A percentile compares a stretch with the other conserved stretches of the same genome.
These are phyloP conservation scores for Penicillium sclerotiorum DNA, from an alignment of 2,329 filamentous ascomycete species.

Conservation along the genomic window DNA sequence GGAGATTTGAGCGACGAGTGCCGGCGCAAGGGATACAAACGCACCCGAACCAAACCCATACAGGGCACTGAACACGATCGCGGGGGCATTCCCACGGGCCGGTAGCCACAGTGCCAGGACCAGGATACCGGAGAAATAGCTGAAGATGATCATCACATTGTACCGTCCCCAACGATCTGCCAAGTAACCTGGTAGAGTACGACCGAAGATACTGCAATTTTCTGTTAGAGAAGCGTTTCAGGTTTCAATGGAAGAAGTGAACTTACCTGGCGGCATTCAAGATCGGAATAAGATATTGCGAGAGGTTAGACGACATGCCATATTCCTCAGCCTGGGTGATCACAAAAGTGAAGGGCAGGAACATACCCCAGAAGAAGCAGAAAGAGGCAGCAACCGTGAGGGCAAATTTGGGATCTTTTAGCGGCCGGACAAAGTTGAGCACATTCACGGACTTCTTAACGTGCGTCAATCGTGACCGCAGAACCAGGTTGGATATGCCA, in stretches of 20 bases:
- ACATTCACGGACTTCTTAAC: constrained; percentile 27
- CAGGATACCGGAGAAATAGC: constrained; percentile 36
- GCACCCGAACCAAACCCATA: constrained; percentile 72
- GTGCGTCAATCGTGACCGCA: constrained; percentile 50
- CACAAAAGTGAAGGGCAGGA: constrained; percentile 59
- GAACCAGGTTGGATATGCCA: constrained; percentile 55
- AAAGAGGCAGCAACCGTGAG: constrained; percentile 25
- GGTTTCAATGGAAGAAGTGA: not conserved
- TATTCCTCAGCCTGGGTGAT: constrained; percentile 50
- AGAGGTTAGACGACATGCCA: constrained; percentile 55
- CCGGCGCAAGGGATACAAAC: constrained; percentile 65
- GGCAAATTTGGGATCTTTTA: constrained; percentile 26
- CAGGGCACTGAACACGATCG: constrained; percentile 66
- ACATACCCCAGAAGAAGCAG: constrained; percentile 61
- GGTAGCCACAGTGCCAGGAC: constrained; percentile 59
- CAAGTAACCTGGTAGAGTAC: constrained; percentile 34
- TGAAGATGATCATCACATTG: constrained; percentile 52
- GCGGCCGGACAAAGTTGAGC: constrained; percentile 24
- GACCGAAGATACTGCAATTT: constrained; percentile 33
- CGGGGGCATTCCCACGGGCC: constrained; percentile 55
- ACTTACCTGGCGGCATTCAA: constrained; percentile 53
- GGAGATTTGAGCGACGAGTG: constrained; percentile 70
- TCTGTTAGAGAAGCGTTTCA: not conserved
- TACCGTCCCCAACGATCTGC: constrained; percentile 34
- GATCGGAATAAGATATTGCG: constrained; percentile 57